Percentiles rank a stretch among this genome's conserved stretches.
These are phyloP conservation scores for Aspergillus phoenicis DNA, from an alignment of 2,329 filamentous ascomycete genomes.

Conservation along the genomic window DNA sequence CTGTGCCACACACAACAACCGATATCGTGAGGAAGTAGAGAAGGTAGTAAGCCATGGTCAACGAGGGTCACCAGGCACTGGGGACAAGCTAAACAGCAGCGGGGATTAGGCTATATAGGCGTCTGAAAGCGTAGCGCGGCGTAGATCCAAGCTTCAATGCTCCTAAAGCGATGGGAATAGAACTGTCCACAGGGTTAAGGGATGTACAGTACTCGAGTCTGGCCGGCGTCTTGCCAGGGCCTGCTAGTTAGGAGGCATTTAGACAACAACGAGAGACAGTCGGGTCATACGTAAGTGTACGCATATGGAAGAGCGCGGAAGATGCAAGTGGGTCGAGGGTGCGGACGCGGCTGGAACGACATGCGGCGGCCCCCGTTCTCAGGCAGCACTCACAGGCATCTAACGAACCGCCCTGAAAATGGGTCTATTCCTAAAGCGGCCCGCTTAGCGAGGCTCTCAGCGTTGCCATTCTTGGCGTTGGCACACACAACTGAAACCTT, in stretches of 20 bases:
- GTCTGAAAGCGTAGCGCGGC: not conserved
- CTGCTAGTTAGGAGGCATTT: not conserved
- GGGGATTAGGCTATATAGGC: not conserved
- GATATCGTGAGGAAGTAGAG: slow-evolving; percentile 76
- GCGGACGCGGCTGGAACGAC: not conserved
- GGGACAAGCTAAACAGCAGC: not conserved
- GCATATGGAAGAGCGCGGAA: slow-evolving; percentile 15
- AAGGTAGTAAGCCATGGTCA: slow-evolving; percentile 70
- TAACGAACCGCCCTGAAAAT: not conserved
- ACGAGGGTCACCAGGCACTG: not conserved
- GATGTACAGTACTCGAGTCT: not conserved
- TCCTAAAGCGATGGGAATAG: not conserved
- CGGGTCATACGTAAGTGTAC: not conserved
- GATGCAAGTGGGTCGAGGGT: slow-evolving; percentile 14
- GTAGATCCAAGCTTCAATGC: not conserved
- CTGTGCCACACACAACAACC: slow-evolving; percentile 70
- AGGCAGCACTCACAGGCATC: slow-evolving; percentile 15
- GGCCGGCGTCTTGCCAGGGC: not conserved
- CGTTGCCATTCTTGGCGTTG: slow-evolving; percentile 30
- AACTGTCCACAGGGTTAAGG: not conserved
- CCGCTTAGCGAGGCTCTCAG: slow-evolving; percentile 42
- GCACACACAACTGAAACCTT: slow-evolving; percentile 32
- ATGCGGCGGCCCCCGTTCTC: slow-evolving; percentile 13
- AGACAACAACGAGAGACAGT: not conserved
- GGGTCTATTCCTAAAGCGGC: slow-evolving; percentile 38